Base-by-base conservation (phyloP, 495 filamentous ascomycete species). In the Penicillium dipodomyicola region DNA sequence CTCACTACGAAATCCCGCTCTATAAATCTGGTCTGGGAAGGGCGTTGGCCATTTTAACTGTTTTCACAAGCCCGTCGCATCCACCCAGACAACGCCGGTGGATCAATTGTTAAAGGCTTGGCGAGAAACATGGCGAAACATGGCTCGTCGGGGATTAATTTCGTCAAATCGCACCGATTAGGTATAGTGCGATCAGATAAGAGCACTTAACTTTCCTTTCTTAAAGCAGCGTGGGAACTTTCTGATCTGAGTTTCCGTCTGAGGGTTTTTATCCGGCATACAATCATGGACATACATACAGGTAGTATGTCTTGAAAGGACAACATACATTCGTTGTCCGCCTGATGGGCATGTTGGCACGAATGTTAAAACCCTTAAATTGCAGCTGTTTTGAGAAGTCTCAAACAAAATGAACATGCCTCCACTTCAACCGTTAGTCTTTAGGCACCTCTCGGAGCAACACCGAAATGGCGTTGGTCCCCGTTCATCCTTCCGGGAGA, bases 171-270 rank as follows among this genome's bases (percentile, higher is more conserved):
- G 4, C 22, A 25, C 22, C n/a, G 7, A 51, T 40, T 25, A n/a
- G 49, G 33, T n/a, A 3, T 51, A 51, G 49, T 19, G 49, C 49
- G 33, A 51, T 51, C 49, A 51, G 49, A 51, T 51, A 51, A 51
- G 49, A 51, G 20, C 4, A 17, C 35, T 25, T 17, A 33, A 27
- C 29, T 39, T 40, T 51, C 41, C 19, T 40, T 27, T 15, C 30
- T 41, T 22, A 11, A 11, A 11, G 7, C 30, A 32, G 30, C 8
- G 27, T 9, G 9, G 27, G 9, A 29, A 29, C 2, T 29, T 10
- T 0, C 27, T 29, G 27, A 4, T 23, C 22, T 23, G 10, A 29
- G 27, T 29, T 29, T 29, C 8, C 27, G 27, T 29, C 1, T 29
- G 22, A 23, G 22, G 22, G 8, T 29, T 29, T 29, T 29, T 29